Evolutionary conservation across 176 grass and related monocot species (phyloP).

Genomic region (Paspalum notatum): DNA sequence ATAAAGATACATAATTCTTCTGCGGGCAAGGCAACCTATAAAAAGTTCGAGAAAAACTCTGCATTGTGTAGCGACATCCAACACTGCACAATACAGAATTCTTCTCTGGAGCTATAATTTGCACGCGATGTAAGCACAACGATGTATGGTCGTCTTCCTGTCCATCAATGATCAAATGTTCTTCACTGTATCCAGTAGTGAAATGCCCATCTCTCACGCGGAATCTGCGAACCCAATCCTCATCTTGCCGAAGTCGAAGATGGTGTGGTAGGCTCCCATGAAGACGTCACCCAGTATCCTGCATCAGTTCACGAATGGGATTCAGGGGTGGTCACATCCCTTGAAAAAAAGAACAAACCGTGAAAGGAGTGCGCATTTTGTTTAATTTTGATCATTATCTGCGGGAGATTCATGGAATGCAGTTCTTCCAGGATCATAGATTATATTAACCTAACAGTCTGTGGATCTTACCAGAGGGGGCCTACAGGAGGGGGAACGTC

Average conservation of each 20-base stretch:
- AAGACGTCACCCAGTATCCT: slow-evolving; percentile 79
- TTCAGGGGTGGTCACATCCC: slow-evolving; percentile 3
- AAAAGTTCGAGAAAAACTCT: neutral
- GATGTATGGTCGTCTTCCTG: too few species aligned
- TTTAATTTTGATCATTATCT: neutral
- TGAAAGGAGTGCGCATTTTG: neutral
- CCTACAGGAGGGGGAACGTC: slow-evolving; percentile 61
- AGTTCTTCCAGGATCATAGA: neutral
- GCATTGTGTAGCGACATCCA: neutral
- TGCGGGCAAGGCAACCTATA: too few species aligned
- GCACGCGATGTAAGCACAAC: neutral
- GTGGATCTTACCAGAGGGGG: slow-evolving; percentile 58
- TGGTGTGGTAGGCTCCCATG: slow-evolving; percentile 71
- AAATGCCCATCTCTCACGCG: slow-evolving; percentile 30
- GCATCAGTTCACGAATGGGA: neutral
- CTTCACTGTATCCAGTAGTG: too few species aligned
- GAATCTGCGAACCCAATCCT: slow-evolving; percentile 63
- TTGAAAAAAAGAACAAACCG: neutral
- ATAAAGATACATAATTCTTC: neutral
- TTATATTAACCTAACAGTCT: neutral
- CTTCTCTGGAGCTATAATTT: neutral
- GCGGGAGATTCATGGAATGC: neutral
- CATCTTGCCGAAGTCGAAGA: slow-evolving; percentile 56
- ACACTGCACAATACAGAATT: neutral
- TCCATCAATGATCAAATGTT: too few species aligned